Evolutionary conservation across 2,329 filamentous ascomycete genomes (phyloP), one percentile per base, ranked within the genome.

Genomic region (Penicillium decumbens): DNA sequence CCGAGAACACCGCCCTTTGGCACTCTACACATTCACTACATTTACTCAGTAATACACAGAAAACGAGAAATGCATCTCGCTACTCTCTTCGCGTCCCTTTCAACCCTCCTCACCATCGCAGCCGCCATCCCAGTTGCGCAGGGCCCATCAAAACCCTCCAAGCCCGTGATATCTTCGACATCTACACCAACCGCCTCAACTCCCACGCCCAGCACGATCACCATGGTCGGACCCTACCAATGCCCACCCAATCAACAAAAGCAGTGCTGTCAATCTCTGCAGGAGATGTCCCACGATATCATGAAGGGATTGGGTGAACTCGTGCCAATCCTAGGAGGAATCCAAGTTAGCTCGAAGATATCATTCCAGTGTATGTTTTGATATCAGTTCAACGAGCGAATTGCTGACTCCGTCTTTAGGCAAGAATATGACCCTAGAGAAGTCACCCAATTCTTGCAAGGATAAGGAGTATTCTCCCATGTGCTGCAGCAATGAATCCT

Each of bases 341-440:
- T 64, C 1, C 33, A 60, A 27, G 2, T 65, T 9, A 61, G 58
- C 32, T 63, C 61, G 13, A 18, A 54, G 7, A 8, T 65, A 3
- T 56, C 56, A 8, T 59, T 66, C 35, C 41, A 63, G 40, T 67
- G 65, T 67, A 60, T 39, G 62, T 62, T 24, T 40, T 9, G 4
- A 6, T 7, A 12, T 4, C 8, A 6, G 29, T 28, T 15, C 20
- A 28, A 39, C 6, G 2, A 30, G 30, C 24, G 18, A 20, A 5
- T 29, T 20, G 25, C 41, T 47, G n/a, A 43, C 23, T 20, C 3
- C 8, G n/a, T 9, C 13, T 41, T 25, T 24, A 66, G 64, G 64
- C 44, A 49, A 48, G 1, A 7, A 4, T 1, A 67, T 67, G 62
- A 9, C 9, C 0, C 49, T 50, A 7, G 18, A 41, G 2, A 50